phyloP scores from a whole-genome alignment of 768 basidiomycete species.

The Dendrothele bispora region DNA sequence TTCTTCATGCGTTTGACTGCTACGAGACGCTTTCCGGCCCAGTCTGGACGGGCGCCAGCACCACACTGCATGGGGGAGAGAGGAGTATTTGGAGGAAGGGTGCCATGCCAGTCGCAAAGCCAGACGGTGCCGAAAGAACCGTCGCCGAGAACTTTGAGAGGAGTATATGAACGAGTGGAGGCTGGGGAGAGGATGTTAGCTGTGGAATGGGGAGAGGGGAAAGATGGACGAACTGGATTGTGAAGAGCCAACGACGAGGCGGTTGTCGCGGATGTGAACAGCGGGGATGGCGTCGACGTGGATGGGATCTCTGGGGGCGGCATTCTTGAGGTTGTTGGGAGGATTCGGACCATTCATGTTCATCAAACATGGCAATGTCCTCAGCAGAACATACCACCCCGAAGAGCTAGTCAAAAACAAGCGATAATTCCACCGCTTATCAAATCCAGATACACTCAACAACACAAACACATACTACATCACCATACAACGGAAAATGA shows the following conservation, averaged over 20 bases:
- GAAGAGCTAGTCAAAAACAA: too few relatives aligned
- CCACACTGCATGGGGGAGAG: conserved; percentile 96
- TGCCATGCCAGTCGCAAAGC: conserved; percentile 99
- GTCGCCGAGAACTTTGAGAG: conserved; percentile 95
- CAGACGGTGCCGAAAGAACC: conserved; percentile 99
- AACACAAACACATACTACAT: too few relatives aligned
- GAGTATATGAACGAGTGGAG: conserved; percentile 87
- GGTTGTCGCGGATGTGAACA: conserved; percentile 67
- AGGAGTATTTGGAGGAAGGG: conserved; percentile 87
- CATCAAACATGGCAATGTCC: too few relatives aligned
- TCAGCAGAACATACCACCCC: too few relatives aligned
- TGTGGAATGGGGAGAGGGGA: conserved; percentile 15
- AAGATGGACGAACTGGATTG: conserved; percentile 57
- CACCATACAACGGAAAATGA: too few relatives aligned
- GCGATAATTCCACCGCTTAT: too few relatives aligned
- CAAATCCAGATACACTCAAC: too few relatives aligned
- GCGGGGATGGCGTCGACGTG: conserved; percentile 74
- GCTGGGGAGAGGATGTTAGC: conserved; percentile 49
- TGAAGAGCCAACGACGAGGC: conserved; percentile 71
- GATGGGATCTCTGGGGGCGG: conserved; percentile 55
- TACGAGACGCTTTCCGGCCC: conserved; percentile 91
- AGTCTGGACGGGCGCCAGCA: conserved; percentile 89
- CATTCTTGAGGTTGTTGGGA: conserved; percentile 18
- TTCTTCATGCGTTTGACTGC: conserved; percentile 99
- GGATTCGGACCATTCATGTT: too few relatives aligned